A percentile compares a stretch with the other conserved stretches of the same genome.
Evolutionary conservation across 768 basidiomycete genomes (phyloP).

Genomic region (Clitopilus passeckerianus): DNA sequence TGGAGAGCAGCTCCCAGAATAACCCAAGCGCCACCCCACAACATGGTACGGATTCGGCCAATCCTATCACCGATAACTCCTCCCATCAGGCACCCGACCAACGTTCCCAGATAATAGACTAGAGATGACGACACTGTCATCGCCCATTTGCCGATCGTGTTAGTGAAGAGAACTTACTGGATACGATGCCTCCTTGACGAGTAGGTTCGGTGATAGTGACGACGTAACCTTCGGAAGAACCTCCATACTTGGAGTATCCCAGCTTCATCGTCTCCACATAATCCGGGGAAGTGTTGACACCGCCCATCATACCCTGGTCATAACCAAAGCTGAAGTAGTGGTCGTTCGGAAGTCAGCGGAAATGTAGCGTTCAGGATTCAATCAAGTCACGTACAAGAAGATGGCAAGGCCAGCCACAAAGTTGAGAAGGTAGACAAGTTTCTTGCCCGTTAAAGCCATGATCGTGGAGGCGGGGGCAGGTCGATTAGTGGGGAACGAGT

Average conservation of each 20-base stretch:
- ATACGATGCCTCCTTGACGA: conserved; percentile 39
- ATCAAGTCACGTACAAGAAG: conserved; percentile 18
- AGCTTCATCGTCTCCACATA: conserved; percentile 35
- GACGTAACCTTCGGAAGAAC: conserved; percentile 35
- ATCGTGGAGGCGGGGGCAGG: neutral
- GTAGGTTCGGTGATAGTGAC: conserved; percentile 37
- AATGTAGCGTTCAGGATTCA: neutral
- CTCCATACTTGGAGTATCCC: conserved; percentile 33
- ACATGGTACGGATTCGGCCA: conserved; percentile 35
- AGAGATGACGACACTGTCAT: neutral
- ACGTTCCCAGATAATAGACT: conserved; percentile 39
- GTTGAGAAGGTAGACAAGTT: conserved; percentile 21
- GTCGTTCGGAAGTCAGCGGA: neutral
- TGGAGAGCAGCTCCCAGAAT: conserved; percentile 36
- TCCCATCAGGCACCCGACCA: conserved; percentile 34
- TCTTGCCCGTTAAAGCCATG: conserved; percentile 11
- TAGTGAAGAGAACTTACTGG: conserved; percentile 18
- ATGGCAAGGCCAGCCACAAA: conserved; percentile 25
- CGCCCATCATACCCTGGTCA: conserved; percentile 45
- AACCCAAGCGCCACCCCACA: conserved; percentile 33
- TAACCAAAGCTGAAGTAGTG: conserved; percentile 32
- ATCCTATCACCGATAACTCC: conserved; percentile 35
- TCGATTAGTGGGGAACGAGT: neutral
- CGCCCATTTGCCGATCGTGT: neutral
- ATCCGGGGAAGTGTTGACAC: conserved; percentile 40